These are phyloP conservation scores for Zygosaccharomyces pseudobailii DNA, from an alignment of 1,139 yeast species.

Conservation along the genomic window DNA sequence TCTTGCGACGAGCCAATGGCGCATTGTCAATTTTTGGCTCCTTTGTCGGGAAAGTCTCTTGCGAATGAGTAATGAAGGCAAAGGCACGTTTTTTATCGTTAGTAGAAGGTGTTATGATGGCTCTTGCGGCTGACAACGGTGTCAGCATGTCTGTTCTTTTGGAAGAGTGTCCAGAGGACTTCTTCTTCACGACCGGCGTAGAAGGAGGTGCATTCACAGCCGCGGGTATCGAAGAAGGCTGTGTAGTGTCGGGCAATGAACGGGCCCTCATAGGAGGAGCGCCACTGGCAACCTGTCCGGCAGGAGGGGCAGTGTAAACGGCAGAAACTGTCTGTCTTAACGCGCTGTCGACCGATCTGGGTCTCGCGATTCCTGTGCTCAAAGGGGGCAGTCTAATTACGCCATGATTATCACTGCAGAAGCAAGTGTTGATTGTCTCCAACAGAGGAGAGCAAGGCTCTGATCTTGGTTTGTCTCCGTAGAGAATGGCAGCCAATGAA, in stretches of 20 bases:
- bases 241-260: constrained; percentile 2
- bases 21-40: constrained; percentile 88
- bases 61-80: constrained; percentile 91
- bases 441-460: constrained; percentile 12
- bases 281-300: background rate
- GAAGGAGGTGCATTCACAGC: too few relatives aligned
- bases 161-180: constrained; percentile 3
- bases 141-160: constrained; percentile 22
- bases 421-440: constrained; percentile 9
- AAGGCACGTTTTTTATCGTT: constrained; percentile 45
- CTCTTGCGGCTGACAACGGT: constrained; percentile 28
- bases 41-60: constrained; percentile 74
- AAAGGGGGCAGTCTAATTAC: constrained; percentile 30
- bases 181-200: constrained; percentile 20
- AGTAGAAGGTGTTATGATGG: constrained; percentile 24
- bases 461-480: constrained; percentile 6
- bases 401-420: constrained; percentile 17
- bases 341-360: constrained; percentile 26
- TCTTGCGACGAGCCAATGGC: constrained; percentile 83
- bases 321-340: constrained; percentile 20
- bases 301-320: background rate
- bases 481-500: constrained; percentile 12
- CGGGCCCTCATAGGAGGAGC: constrained; percentile 4
- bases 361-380: constrained; percentile 15
- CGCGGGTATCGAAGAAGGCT: background rate